phyloP scores from a whole-genome alignment of 169 alveolate genomes.

The Eimeria sp. region DNA sequence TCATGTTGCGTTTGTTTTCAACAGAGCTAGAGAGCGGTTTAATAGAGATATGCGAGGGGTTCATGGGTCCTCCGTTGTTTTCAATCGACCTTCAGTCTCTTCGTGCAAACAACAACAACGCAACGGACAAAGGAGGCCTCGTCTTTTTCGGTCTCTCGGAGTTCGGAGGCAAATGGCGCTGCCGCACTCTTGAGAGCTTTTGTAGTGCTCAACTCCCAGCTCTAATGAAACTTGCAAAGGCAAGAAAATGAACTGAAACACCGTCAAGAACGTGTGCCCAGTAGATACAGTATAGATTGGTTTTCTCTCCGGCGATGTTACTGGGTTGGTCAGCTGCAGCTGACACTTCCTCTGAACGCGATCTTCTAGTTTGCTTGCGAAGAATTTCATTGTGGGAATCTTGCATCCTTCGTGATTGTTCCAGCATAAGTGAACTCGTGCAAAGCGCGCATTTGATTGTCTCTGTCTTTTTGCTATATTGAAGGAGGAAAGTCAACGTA shows the following conservation, averaged over 20 bases:
- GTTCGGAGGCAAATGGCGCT: constrained; percentile 57
- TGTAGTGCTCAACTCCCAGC: constrained; percentile 21
- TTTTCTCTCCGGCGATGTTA: not conserved
- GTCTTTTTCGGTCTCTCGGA: constrained; percentile 38
- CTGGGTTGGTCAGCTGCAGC: not conserved
- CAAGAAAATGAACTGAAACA: not conserved
- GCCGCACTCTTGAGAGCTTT: constrained; percentile 53
- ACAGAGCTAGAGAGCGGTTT: constrained; percentile 74
- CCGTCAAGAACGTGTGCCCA: too few relatives aligned
- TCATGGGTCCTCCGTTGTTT: constrained; percentile 71
- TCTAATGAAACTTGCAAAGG: constrained; percentile 53
- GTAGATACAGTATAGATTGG: too few relatives aligned
- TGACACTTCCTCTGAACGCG: not conserved
- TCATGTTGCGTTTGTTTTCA: not conserved
- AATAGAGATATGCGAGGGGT: constrained; percentile 73
- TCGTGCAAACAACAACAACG: not conserved
- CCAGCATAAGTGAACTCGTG: not conserved
- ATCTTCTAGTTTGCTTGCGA: too few relatives aligned
- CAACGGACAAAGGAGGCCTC: not conserved
- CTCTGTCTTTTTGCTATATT: not conserved
- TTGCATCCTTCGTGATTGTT: not conserved
- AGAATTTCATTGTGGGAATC: not conserved
- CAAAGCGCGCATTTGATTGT: not conserved
- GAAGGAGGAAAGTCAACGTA: constrained; percentile 46
- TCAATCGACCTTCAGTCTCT: constrained; percentile 43